Base-by-base conservation (phyloP, 106 monocot genomes). In the Dioscorea dumetorum region DNA sequence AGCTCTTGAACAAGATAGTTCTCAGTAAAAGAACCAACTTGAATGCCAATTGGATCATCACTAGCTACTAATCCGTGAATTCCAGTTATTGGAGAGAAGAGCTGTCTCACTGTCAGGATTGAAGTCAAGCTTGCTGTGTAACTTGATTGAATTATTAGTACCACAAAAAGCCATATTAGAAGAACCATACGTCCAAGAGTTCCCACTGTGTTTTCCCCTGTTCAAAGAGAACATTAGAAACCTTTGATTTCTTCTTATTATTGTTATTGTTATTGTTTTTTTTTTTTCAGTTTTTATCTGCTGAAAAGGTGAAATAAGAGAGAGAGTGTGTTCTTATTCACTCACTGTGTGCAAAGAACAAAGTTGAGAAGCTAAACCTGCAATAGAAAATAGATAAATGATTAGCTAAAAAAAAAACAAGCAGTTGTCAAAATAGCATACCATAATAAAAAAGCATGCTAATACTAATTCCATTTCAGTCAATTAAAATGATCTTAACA, bases 351-450 rank as follows among this genome's bases (percentile, higher is more conserved):
- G 88, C 33, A 31, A 88, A 92, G 71, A 92, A 92, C 68, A 92
- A 73, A 58, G 92, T 92, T 50, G 85, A 88, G 71, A 92, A 85
- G 68, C 88, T 85, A 61, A 92, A 92, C 92, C 92, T 92, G 84
- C 49, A 85, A 63, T 50, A 32, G 70, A 48, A 64, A 31, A 18
- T 4, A 23, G 22, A 59, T 5, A 11, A 59, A 59, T 28, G 28
- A 58, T 20, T 10, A 20, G 58, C 4, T 20, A 58, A n/a, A n/a
- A n/a, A n/a, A n/a, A n/a, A n/a, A n/a, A n/a, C n/a, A n/a, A n/a
- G n/a, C n/a, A n/a, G n/a, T 28, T 28, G 28, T 28, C 28, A 28
- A 28, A 28, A 28, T 28, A 28, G 3, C 28, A 28, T 28, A 28
- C 2, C 28, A 28, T 28, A 28, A 1, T 28, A 28, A 28, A 28